Percentiles rank a stretch among this genome's conserved stretches.
These are phyloP conservation scores for Aspergillus affinis DNA, from an alignment of 495 filamentous ascomycete species.

Conservation along the genomic window DNA sequence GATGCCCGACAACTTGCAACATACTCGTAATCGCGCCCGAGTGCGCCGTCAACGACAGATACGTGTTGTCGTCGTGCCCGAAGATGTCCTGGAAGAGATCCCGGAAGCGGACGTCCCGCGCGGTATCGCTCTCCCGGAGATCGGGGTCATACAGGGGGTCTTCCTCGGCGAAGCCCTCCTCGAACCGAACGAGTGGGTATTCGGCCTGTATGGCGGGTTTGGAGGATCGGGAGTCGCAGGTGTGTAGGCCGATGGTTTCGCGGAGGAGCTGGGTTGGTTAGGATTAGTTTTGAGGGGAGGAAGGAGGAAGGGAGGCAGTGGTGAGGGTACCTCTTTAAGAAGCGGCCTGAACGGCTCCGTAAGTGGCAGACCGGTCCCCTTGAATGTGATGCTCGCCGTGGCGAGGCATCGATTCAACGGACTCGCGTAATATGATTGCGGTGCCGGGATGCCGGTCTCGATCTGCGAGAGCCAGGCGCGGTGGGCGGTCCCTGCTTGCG, in stretches of 20 bases:
- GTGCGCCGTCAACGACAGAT: constrained; percentile 71
- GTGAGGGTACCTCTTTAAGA: constrained; percentile 59
- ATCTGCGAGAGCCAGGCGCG: constrained; percentile 61
- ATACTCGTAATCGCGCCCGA: constrained; percentile 65
- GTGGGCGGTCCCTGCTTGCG: constrained; percentile 64
- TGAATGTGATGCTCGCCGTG: constrained; percentile 65
- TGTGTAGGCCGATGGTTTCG: constrained; percentile 74
- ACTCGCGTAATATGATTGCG: constrained; percentile 69
- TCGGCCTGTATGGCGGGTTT: constrained; percentile 55
- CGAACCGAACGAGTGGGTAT: constrained; percentile 64
- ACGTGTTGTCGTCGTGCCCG: constrained; percentile 54
- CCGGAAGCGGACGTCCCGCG: constrained; percentile 55
- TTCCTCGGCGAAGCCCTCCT: constrained; percentile 60
- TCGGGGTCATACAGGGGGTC: constrained; percentile 59
- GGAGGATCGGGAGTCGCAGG: constrained; percentile 71
- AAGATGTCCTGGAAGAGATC: constrained; percentile 66
- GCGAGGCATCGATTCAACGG: constrained; percentile 70
- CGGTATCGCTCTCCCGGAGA: constrained; percentile 54
- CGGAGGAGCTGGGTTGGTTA: constrained; percentile 50
- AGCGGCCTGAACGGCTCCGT: constrained; percentile 57
- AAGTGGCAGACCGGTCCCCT: constrained; percentile 49
- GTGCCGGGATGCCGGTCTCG: constrained; percentile 55
- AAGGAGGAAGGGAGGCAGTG: no score
- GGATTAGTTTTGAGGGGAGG: no score
- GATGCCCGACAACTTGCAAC: constrained; percentile 61